Conservation (phyloP, 129 eudicot species). For the Saussurea involucrata region DNA sequence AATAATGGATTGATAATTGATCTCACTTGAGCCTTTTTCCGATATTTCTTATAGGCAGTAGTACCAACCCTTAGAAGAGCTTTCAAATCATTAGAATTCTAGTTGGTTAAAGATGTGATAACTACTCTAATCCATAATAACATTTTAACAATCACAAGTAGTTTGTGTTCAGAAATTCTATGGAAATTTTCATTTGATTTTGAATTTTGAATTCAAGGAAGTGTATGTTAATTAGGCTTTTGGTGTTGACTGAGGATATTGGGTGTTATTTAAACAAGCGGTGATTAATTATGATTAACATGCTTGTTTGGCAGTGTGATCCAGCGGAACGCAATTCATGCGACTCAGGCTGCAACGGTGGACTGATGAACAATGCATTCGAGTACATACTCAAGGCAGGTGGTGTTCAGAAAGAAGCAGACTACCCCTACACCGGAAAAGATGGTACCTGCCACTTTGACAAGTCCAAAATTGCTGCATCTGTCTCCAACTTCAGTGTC, state of each 20-base stretch:
- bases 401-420: conserved; percentile 63
- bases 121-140: background rate
- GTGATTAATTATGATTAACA: too few species aligned
- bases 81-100: too few species aligned
- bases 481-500: conserved; percentile 75
- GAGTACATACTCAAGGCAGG: conserved; percentile 73
- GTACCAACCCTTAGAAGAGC: too few species aligned
- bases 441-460: conserved; percentile 72
- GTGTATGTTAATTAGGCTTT: too few species aligned
- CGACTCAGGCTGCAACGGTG: conserved; percentile 87
- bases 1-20: background rate
- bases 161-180: too few species aligned
- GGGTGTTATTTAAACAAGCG: too few species aligned
- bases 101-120: too few species aligned
- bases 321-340: conserved; percentile 58
- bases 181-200: too few species aligned
- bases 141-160: background rate
- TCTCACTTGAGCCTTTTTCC: too few species aligned
- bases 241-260: too few species aligned
- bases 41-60: too few species aligned
- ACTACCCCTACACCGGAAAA: conserved; percentile 75
- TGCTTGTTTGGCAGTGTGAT: conserved; percentile 55
- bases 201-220: too few species aligned
- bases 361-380: conserved; percentile 85
- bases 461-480: conserved; percentile 65